These are phyloP conservation scores for Botryotinia narcissicola DNA, from an alignment of 2,329 filamentous ascomycete species.

Conservation along the genomic window DNA sequence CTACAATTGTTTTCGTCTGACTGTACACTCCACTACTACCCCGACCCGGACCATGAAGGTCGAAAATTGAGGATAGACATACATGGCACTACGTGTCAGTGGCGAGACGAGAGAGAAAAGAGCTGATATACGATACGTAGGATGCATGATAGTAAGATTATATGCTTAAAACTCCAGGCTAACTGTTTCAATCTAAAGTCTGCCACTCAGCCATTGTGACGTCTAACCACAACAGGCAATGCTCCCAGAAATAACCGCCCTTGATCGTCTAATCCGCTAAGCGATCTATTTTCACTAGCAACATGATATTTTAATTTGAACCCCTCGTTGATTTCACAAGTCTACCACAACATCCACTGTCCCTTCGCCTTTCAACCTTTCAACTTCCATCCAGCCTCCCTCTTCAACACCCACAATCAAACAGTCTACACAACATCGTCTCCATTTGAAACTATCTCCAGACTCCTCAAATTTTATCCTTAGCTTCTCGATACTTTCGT, in stretches of 20 bases:
- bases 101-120: not conserved
- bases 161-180: not conserved
- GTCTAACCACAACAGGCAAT: not conserved
- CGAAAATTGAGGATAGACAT: not conserved
- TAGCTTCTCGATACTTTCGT: constrained; percentile 67
- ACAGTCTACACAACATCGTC: constrained; percentile 88
- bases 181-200: not conserved
- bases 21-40: not conserved
- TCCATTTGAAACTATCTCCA: constrained; percentile 65
- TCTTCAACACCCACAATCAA: constrained; percentile 73
- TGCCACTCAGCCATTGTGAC: not conserved
- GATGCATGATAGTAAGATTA: not conserved
- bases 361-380: constrained; percentile 43
- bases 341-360: constrained; percentile 33
- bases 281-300: not conserved
- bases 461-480: constrained; percentile 68
- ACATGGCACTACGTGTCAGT: too few species aligned
- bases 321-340: constrained; percentile 4
- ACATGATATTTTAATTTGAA: not conserved
- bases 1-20: not conserved
- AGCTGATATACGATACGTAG: not conserved
- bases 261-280: not conserved
- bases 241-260: not conserved
- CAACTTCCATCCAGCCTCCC: constrained; percentile 69
- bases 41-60: not conserved